Evolutionary conservation across 176 grass and related monocot species (phyloP).

Genomic region (Chrysopogon serrulatus): DNA sequence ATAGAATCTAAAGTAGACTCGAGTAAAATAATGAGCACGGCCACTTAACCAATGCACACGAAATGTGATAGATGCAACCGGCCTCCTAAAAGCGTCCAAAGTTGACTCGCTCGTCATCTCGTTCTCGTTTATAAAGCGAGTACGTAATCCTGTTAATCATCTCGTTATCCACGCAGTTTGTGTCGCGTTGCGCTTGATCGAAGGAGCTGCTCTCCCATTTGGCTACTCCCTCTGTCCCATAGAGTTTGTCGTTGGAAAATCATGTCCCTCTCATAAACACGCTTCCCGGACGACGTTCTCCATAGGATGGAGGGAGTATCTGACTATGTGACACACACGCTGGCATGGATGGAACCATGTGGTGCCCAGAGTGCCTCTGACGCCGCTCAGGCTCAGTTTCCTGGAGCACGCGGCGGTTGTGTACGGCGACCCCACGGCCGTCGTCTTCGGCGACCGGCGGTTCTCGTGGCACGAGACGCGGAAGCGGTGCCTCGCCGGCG

Average conservation of each 20-base stretch:
- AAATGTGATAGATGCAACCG: neutral
- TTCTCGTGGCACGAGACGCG: constrained; percentile 43
- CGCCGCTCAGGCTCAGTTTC: constrained; percentile 60
- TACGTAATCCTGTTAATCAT: neutral
- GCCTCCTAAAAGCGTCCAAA: neutral
- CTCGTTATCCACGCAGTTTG: neutral
- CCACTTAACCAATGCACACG: neutral
- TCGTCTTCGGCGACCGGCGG: constrained; percentile 26
- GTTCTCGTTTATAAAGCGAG: neutral
- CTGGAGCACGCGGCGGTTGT: constrained; percentile 55
- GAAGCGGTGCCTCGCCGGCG: constrained; percentile 38
- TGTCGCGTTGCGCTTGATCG: no score
- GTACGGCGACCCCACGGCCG: constrained; percentile 39
- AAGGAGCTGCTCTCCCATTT: neutral
- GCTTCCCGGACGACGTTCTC: no score
- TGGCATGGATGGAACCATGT: constrained; percentile 35
- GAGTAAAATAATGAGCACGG: neutral
- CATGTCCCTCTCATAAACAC: no score
- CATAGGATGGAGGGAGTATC: no score
- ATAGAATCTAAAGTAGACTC: no score
- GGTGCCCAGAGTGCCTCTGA: constrained; percentile 49
- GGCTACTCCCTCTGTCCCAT: neutral
- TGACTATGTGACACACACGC: no score
- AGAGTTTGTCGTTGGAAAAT: no score
- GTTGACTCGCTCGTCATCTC: neutral